A percentile compares a stretch with the other conserved stretches of the same genome.
These are phyloP conservation scores for Colletotrichum sp. DNA, from an alignment of 2,329 filamentous ascomycete genomes.

Conservation along the genomic window DNA sequence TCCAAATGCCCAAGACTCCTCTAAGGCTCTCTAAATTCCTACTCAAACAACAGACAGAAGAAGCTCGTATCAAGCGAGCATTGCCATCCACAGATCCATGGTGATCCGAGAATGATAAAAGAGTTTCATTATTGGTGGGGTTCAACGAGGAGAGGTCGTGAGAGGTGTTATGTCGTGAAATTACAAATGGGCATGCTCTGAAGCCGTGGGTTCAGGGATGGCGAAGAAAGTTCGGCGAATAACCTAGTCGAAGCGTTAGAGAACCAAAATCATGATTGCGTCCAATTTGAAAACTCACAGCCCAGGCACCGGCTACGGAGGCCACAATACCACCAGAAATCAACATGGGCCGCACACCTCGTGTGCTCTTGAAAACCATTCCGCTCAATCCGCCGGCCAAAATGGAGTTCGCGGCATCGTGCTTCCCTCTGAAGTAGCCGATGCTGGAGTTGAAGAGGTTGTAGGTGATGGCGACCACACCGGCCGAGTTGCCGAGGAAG, in stretches of 20 bases:
- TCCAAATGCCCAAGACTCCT: constrained; percentile 40
- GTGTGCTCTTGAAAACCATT: constrained; percentile 95
- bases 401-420: constrained; percentile 90
- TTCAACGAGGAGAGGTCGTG: constrained; percentile 12
- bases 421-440: constrained; percentile 80
- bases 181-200: constrained; percentile 22
- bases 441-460: constrained; percentile 90
- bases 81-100: constrained; percentile 3
- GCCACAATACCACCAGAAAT: constrained; percentile 92
- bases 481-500: constrained; percentile 94
- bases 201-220: constrained; percentile 32
- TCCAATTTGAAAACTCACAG: constrained; percentile 65
- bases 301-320: constrained; percentile 84
- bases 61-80: constrained; percentile 22
- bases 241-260: constrained; percentile 30
- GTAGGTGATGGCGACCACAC: constrained; percentile 94
- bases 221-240: constrained; percentile 48
- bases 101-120: neutral
- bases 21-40: constrained; percentile 25
- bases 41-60: constrained; percentile 22
- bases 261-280: neutral
- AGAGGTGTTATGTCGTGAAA: constrained; percentile 8
- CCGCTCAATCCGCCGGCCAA: constrained; percentile 85
- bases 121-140: constrained; percentile 14
- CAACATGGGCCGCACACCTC: constrained; percentile 88